phyloP scores from a whole-genome alignment of 176 grass and related monocot species.

The Themeda triandra region DNA sequence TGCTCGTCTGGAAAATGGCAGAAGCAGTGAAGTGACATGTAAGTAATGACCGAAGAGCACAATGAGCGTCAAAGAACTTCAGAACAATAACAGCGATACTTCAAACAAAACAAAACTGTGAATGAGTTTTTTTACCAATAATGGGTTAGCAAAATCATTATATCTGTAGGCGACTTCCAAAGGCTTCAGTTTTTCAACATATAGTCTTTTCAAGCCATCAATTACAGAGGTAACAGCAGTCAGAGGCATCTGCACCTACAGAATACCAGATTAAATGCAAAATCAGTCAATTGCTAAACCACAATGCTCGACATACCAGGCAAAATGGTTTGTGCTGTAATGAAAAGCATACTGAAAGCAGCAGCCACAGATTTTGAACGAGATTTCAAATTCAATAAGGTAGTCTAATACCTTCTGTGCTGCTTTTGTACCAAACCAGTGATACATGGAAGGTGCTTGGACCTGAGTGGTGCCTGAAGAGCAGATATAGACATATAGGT shows the following conservation, averaged over 20 bases:
- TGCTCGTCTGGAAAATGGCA: conserved; percentile 58
- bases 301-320: background rate
- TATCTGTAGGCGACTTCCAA: conserved; percentile 79
- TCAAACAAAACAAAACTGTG: background rate
- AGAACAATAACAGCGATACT: background rate
- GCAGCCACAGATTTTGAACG: background rate
- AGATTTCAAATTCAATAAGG: background rate
- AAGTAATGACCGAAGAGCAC: background rate
- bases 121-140: conserved; percentile 52
- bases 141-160: conserved; percentile 73
- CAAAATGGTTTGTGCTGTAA: background rate
- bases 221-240: conserved; percentile 78
- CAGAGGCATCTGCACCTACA: conserved; percentile 52
- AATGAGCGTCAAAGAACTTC: background rate
- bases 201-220: conserved; percentile 78
- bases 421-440: conserved; percentile 94
- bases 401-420: conserved; percentile 66
- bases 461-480: conserved; percentile 28
- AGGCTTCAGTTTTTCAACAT: conserved; percentile 86
- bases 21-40: background rate
- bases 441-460: conserved; percentile 47
- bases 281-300: background rate
- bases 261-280: conserved; percentile 11
- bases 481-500: background rate
- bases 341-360: background rate